phyloP scores from a whole-genome alignment of 805 yeast species.

The Isabelozyma pseudorhagii region DNA sequence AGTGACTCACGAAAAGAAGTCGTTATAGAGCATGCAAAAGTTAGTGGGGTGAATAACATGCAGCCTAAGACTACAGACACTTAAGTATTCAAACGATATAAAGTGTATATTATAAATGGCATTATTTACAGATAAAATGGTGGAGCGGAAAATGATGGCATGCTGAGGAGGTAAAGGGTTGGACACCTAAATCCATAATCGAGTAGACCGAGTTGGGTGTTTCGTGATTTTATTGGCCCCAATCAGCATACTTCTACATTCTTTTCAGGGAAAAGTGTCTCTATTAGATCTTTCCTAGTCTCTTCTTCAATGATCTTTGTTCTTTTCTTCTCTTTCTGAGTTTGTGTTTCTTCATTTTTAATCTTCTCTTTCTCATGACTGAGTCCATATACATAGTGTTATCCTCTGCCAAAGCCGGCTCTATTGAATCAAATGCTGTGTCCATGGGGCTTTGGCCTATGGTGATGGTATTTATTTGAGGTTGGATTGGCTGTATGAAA shows the following conservation, averaged over 20 bases:
- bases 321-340: slow-evolving; percentile 95
- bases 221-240: too few species aligned
- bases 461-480: not conserved
- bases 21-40: too few species aligned
- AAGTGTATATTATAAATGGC: not conserved
- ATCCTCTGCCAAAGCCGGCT: slow-evolving; percentile 6
- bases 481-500: not conserved
- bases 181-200: too few species aligned
- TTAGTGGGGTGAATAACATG: too few species aligned
- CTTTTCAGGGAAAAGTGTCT: too few species aligned
- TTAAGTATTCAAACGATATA: too few species aligned
- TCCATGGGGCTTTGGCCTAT: not conserved
- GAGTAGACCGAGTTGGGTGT: too few species aligned
- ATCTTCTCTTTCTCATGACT: slow-evolving; percentile 79
- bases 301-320: slow-evolving; percentile 77
- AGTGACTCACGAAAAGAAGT: too few species aligned
- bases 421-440: not conserved
- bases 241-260: too few species aligned
- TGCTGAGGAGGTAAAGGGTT: too few species aligned
- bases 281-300: slow-evolving; percentile 46
- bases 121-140: not conserved
- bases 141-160: too few species aligned
- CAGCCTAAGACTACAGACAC: too few species aligned
- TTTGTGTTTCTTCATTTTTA: slow-evolving; percentile 97
- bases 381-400: slow-evolving; percentile 54